Evolutionary conservation across 2,329 filamentous ascomycete species (phyloP).

Genomic region (Tolypocladium guangdongense): DNA sequence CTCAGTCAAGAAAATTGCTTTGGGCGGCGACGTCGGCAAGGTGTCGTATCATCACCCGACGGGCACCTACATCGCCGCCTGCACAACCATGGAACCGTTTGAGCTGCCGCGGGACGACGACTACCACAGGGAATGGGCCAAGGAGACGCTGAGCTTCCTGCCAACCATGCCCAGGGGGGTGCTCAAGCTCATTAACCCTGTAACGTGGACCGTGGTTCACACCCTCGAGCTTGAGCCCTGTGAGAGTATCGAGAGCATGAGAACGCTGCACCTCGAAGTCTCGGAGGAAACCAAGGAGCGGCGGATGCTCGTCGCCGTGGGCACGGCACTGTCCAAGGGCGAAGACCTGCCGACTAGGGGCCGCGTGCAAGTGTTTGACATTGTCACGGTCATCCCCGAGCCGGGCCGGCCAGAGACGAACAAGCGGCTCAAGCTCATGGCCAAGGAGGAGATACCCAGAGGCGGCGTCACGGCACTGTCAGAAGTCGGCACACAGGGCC

Average conservation of each 20-base stretch:
- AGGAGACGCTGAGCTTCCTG: conserved; percentile 52
- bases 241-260: conserved; percentile 72
- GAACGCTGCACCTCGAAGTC: conserved; percentile 75
- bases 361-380: conserved; percentile 79
- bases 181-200: conserved; percentile 69
- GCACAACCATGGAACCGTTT: conserved; percentile 58
- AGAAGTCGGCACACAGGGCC: conserved; percentile 75
- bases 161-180: conserved; percentile 62
- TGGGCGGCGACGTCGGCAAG: conserved; percentile 60
- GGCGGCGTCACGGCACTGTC: conserved; percentile 83
- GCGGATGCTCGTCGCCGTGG: conserved; percentile 70
- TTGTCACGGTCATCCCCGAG: conserved; percentile 85
- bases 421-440: conserved; percentile 72
- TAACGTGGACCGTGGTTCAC: conserved; percentile 70
- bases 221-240: conserved; percentile 59
- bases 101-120: conserved; percentile 81
- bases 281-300: conserved; percentile 86
- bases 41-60: conserved; percentile 68
- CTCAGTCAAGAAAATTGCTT: conserved; percentile 57
- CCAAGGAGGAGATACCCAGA: conserved; percentile 81
- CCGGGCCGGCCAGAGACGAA: conserved; percentile 78
- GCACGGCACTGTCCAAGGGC: conserved; percentile 75
- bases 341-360: conserved; percentile 85
- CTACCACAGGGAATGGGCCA: conserved; percentile 68
- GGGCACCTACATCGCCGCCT: conserved; percentile 66